Conservation (phyloP, 345 rosid species). For the Camelina sativa region DNA sequence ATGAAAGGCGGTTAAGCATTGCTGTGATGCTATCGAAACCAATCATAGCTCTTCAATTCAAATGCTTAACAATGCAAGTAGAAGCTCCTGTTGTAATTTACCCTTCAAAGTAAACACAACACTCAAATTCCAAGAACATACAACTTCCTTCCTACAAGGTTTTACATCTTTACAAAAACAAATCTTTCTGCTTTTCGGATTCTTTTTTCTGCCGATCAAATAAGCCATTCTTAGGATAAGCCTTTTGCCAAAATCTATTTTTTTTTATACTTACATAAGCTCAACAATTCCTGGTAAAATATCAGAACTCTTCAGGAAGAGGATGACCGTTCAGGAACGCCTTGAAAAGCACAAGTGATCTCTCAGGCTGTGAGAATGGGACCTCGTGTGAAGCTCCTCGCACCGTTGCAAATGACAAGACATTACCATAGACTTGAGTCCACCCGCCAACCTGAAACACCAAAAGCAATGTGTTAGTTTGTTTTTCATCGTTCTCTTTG, state of each 20-base stretch:
- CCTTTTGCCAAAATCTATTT: slow-evolving; percentile 31
- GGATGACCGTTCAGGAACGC: slow-evolving; percentile 66
- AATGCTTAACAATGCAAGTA: slow-evolving; percentile 75
- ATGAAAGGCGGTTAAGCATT: slow-evolving; percentile 49
- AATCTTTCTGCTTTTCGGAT: neutral
- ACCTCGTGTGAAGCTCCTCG: slow-evolving; percentile 98
- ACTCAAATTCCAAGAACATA: slow-evolving; percentile 34
- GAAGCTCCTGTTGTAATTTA: slow-evolving; percentile 69
- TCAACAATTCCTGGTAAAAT: slow-evolving; percentile 5
- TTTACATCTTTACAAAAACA: slow-evolving; percentile 39
- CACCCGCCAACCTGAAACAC: slow-evolving; percentile 88
- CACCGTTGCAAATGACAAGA: slow-evolving; percentile 89
- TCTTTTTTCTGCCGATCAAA: neutral
- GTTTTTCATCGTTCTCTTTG: neutral
- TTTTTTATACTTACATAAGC: slow-evolving; percentile 35
- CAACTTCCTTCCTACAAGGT: slow-evolving; percentile 38
- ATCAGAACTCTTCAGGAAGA: slow-evolving; percentile 80
- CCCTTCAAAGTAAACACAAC: slow-evolving; percentile 34
- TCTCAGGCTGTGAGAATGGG: slow-evolving; percentile 94
- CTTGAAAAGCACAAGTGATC: slow-evolving; percentile 86
- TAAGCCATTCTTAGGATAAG: slow-evolving; percentile 18
- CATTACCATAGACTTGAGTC: slow-evolving; percentile 88
- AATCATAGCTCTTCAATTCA: slow-evolving; percentile 75
- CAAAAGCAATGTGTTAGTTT: slow-evolving; percentile 22
- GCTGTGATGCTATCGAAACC: slow-evolving; percentile 81